phyloP scores from a whole-genome alignment of 2,329 filamentous ascomycete genomes.

The Ramichloridium luteum region DNA sequence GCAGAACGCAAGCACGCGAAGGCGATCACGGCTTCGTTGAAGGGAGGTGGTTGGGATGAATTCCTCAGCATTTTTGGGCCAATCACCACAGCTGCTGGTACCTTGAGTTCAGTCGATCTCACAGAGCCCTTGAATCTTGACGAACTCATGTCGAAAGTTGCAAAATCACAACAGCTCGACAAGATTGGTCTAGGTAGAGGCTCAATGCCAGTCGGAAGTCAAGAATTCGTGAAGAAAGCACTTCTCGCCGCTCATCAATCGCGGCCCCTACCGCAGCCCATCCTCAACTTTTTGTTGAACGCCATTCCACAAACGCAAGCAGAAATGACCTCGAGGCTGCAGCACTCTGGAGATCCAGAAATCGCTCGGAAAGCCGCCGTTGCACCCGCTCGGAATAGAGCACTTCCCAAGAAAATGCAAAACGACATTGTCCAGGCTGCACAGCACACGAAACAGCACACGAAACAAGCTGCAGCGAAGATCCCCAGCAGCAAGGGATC shows the following conservation, averaged over 20 bases:
- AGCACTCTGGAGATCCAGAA: conserved; percentile 14
- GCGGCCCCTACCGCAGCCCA: conserved; percentile 17
- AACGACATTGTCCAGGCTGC: conserved; percentile 12
- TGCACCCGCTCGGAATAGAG: conserved; percentile 14
- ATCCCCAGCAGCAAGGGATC: conserved; percentile 4
- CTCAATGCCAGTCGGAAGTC: conserved; percentile 7
- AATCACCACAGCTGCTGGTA: conserved; percentile 38
- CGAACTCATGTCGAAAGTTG: conserved; percentile 23
- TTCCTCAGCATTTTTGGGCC: conserved; percentile 41
- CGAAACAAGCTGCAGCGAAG: conserved; percentile 4
- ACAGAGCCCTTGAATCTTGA: conserved; percentile 26
- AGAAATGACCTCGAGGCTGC: conserved; percentile 17
- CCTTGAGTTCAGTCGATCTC: conserved; percentile 34
- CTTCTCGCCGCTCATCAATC: conserved; percentile 21
- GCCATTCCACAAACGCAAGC: conserved; percentile 20
- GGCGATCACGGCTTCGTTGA: conserved; percentile 37
- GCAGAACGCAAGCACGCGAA: conserved; percentile 29
- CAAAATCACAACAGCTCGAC: conserved; percentile 23
- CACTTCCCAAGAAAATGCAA: conserved; percentile 14
- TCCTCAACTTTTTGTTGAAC: conserved; percentile 20
- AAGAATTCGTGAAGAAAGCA: conserved; percentile 22
- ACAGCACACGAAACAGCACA: conserved; percentile 4
- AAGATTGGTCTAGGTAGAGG: conserved; percentile 11
- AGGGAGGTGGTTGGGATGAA: conserved; percentile 38
- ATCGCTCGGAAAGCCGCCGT: conserved; percentile 17